Evolutionary conservation across 768 basidiomycete genomes (phyloP).

Genomic region (Saitozyma podzolica): DNA sequence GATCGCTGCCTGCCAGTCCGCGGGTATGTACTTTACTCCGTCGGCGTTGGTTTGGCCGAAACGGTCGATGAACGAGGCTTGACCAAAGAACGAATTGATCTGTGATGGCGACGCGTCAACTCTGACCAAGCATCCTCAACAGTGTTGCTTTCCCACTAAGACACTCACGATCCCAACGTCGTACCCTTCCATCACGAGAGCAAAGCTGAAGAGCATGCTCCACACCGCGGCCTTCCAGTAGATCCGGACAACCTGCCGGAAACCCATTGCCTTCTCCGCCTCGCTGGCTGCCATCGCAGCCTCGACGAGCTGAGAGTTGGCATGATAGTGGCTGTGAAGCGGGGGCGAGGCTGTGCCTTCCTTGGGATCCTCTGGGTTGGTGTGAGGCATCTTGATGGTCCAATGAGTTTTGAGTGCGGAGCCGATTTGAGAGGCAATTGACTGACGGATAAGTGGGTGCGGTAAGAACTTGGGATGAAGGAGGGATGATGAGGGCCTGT

Average conservation of each 20-base stretch:
- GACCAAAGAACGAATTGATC: conserved; percentile 18
- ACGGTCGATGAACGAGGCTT: conserved; percentile 23
- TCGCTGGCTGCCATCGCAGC: neutral
- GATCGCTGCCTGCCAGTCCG: conserved; percentile 51
- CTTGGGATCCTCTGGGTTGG: too few relatives aligned
- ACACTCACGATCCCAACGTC: neutral
- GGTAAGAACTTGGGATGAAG: too few relatives aligned
- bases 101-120: neutral
- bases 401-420: too few relatives aligned
- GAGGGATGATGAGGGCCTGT: too few relatives aligned
- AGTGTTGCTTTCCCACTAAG: too few relatives aligned
- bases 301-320: too few relatives aligned
- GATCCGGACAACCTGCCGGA: conserved; percentile 2
- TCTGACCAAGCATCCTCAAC: too few relatives aligned
- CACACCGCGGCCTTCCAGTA: conserved; percentile 3
- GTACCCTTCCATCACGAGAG: conserved; percentile 11
- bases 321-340: too few relatives aligned
- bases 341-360: too few relatives aligned
- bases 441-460: too few relatives aligned
- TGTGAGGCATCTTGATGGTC: too few relatives aligned
- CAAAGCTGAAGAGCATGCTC: conserved; percentile 4
- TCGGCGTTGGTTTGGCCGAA: conserved; percentile 27
- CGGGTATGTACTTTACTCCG: conserved; percentile 42
- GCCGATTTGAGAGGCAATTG: too few relatives aligned
- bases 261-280: conserved; percentile 1